A percentile compares a stretch with the other conserved stretches of the same genome.
Conservation (phyloP, 148 eudicot species). For the Diospyros kaki region DNA sequence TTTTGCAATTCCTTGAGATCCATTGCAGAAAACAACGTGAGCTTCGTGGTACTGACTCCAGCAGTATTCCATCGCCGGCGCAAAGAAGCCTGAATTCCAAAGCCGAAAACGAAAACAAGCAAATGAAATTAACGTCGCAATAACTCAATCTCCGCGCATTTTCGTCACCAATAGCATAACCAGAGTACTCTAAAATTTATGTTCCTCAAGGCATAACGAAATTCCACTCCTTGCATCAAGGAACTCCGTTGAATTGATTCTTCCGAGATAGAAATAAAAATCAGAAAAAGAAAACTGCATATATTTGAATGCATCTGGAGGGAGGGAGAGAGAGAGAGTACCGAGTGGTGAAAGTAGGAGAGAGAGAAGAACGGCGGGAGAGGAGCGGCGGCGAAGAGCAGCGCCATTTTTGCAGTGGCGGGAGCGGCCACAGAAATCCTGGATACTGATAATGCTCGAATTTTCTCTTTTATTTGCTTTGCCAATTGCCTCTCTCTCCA, state of each 20-base stretch:
- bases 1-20: background rate
- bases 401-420: slow-evolving; percentile 23
- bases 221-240: background rate
- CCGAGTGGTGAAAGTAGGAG: slow-evolving; percentile 18
- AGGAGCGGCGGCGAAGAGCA: slow-evolving; percentile 29
- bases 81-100: slow-evolving; percentile 13
- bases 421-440: slow-evolving; percentile 1
- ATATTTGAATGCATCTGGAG: background rate
- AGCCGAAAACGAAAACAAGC: background rate
- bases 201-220: background rate
- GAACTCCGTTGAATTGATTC: background rate
- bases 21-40: slow-evolving; percentile 17
- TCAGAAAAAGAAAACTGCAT: background rate
- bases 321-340: slow-evolving; percentile 13
- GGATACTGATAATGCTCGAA: background rate
- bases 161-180: background rate
- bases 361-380: slow-evolving; percentile 15
- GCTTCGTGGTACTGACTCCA: slow-evolving; percentile 8
- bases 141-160: background rate
- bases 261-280: background rate
- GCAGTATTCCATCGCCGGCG: slow-evolving; percentile 23
- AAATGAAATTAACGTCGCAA: background rate
- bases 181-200: background rate
- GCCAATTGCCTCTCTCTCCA: too few species aligned
- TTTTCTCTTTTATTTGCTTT: too few species aligned